These are phyloP conservation scores for Exidia glandulosa DNA, from an alignment of 768 basidiomycete species.

Conservation along the genomic window DNA sequence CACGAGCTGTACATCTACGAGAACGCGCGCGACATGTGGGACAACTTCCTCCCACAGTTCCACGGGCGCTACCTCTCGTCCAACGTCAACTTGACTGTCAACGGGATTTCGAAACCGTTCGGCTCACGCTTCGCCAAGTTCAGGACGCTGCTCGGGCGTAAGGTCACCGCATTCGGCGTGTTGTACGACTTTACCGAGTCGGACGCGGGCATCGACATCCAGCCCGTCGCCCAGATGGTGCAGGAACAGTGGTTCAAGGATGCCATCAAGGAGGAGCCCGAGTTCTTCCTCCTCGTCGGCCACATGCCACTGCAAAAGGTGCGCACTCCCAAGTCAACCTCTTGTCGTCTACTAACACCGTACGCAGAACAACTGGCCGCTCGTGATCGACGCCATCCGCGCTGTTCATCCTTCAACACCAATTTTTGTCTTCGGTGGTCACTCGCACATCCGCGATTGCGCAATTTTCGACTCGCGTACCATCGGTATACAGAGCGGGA, in stretches of 20 bases:
- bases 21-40: slow-evolving; percentile 58
- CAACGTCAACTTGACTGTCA: slow-evolving; percentile 75
- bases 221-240: slow-evolving; percentile 62
- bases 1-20: slow-evolving; percentile 76
- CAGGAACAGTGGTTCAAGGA: slow-evolving; percentile 50
- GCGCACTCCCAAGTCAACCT: slow-evolving; percentile 13
- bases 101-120: slow-evolving; percentile 21
- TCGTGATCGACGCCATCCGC: slow-evolving; percentile 65
- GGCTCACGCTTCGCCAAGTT: slow-evolving; percentile 59
- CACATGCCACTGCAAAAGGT: slow-evolving; percentile 62
- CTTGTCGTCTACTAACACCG: not conserved
- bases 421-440: slow-evolving; percentile 76
- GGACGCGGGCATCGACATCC: slow-evolving; percentile 36
- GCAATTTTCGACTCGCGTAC: slow-evolving; percentile 60
- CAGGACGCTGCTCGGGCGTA: slow-evolving; percentile 57
- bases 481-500: slow-evolving; percentile 71
- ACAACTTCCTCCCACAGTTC: slow-evolving; percentile 54
- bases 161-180: slow-evolving; percentile 71
- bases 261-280: slow-evolving; percentile 37
- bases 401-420: slow-evolving; percentile 60
- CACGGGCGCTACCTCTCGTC: slow-evolving; percentile 70
- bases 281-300: slow-evolving; percentile 66
- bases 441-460: slow-evolving; percentile 75
- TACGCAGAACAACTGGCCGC: slow-evolving; percentile 51
- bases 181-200: slow-evolving; percentile 69